phyloP scores from a whole-genome alignment of 129 eudicot species.

The Chrysanthemum makinoi region DNA sequence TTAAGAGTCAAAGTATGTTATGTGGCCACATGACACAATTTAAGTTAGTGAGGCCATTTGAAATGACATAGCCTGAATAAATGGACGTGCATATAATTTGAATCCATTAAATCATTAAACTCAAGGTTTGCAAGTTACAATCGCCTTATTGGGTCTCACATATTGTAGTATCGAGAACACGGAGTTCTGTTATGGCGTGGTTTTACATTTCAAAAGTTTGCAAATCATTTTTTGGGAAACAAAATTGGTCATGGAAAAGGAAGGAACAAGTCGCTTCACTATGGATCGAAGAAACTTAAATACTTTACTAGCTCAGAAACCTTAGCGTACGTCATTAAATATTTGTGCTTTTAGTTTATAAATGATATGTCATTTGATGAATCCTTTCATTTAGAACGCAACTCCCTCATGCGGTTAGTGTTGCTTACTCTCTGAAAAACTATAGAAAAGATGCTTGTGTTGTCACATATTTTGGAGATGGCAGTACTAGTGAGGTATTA shows the following conservation, averaged over 20 bases:
- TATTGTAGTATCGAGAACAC: conserved; percentile 33
- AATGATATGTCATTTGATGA: not conserved
- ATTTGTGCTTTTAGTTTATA: not conserved
- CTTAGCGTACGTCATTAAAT: conserved; percentile 39
- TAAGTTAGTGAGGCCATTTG: too few relatives aligned
- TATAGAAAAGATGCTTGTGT: conserved; percentile 60
- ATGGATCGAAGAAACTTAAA: too few relatives aligned
- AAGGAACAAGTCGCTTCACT: too few relatives aligned
- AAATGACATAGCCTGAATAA: too few relatives aligned
- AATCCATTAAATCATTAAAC: not conserved
- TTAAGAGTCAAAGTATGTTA: too few relatives aligned
- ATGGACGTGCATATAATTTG: conserved; percentile 43
- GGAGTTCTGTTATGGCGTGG: too few relatives aligned
- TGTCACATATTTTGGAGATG: conserved; percentile 69
- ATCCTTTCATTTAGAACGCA: conserved; percentile 47
- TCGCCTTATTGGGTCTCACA: too few relatives aligned
- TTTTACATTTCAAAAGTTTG: too few relatives aligned
- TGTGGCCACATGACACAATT: too few relatives aligned
- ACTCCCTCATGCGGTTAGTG: conserved; percentile 77
- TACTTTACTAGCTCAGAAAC: conserved; percentile 50
- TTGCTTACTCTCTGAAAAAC: conserved; percentile 66
- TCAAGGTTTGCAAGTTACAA: not conserved
- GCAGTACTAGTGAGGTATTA: conserved; percentile 60
- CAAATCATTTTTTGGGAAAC: too few relatives aligned
- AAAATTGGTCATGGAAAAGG: too few relatives aligned